A percentile compares a stretch with the other conserved stretches of the same genome.
Conservation (phyloP, 257 asterid genomes). For the Nicotiana undulata region DNA sequence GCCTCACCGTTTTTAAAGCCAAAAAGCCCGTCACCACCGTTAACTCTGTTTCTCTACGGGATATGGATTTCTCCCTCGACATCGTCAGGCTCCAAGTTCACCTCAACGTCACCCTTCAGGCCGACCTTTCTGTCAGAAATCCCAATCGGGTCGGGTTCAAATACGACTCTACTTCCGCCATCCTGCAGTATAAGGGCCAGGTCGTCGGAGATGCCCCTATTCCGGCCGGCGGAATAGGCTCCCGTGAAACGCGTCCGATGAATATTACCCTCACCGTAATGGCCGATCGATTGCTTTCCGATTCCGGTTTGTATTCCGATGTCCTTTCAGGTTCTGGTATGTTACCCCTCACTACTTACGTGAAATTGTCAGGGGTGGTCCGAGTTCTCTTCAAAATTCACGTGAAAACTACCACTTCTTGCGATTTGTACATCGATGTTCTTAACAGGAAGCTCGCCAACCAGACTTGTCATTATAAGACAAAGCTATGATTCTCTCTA, state of each 20-base stretch:
- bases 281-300: slow-evolving; percentile 65
- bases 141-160: slow-evolving; percentile 70
- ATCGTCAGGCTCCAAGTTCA: slow-evolving; percentile 19
- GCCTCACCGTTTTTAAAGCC: slow-evolving; percentile 70
- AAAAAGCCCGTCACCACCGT: slow-evolving; percentile 47
- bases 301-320: slow-evolving; percentile 40
- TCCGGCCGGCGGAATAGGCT: slow-evolving; percentile 49
- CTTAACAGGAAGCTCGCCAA: slow-evolving; percentile 28
- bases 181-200: slow-evolving; percentile 43
- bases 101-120: slow-evolving; percentile 48
- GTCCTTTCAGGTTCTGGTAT: slow-evolving; percentile 45
- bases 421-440: slow-evolving; percentile 42
- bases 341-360: slow-evolving; percentile 49
- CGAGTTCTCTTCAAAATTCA: slow-evolving; percentile 41
- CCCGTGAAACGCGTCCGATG: slow-evolving; percentile 34
- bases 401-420: slow-evolving; percentile 42
- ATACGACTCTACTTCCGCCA: slow-evolving; percentile 34
- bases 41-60: slow-evolving; percentile 32
- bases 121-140: slow-evolving; percentile 33
- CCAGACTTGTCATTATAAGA: slow-evolving; percentile 51
- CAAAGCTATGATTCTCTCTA: slow-evolving; percentile 36
- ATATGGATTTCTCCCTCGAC: slow-evolving; percentile 38
- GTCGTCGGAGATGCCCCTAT: slow-evolving; percentile 64
- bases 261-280: slow-evolving; percentile 50
- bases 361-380: slow-evolving; percentile 53